Evolutionary conservation across 2,329 filamentous ascomycete genomes (phyloP).

Genomic region (Talaromyces sp.): DNA sequence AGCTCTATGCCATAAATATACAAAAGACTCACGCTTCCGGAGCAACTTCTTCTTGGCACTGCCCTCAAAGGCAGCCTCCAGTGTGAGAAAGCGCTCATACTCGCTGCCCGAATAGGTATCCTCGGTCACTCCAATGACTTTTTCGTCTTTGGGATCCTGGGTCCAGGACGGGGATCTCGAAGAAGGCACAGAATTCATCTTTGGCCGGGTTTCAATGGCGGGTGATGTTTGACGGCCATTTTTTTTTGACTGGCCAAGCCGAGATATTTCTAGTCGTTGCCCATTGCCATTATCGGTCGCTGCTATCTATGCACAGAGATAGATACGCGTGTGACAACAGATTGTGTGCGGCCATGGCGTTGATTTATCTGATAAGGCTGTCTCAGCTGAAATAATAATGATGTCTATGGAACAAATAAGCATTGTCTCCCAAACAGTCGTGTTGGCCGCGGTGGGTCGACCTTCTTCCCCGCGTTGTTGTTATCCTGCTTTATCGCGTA

Average conservation of each 20-base stretch:
- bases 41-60: conserved; percentile 1
- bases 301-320: background rate
- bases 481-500: conserved; percentile 1
- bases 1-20: background rate
- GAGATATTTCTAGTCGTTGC: background rate
- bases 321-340: background rate
- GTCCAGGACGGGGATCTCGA: background rate
- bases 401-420: too few species aligned
- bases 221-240: background rate
- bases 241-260: background rate
- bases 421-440: background rate
- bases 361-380: background rate
- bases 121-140: background rate
- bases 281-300: background rate
- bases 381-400: background rate
- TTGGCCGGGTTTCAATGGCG: background rate
- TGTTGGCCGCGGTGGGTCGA: background rate
- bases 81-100: background rate
- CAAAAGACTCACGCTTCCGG: background rate
- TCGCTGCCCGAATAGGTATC: conserved; percentile 1
- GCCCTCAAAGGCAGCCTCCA: background rate
- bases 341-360: background rate
- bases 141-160: background rate
- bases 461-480: background rate
- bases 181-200: background rate